Base-by-base conservation (phyloP, 208 protist species). In the Acanthamoeba culbertsoni region DNA sequence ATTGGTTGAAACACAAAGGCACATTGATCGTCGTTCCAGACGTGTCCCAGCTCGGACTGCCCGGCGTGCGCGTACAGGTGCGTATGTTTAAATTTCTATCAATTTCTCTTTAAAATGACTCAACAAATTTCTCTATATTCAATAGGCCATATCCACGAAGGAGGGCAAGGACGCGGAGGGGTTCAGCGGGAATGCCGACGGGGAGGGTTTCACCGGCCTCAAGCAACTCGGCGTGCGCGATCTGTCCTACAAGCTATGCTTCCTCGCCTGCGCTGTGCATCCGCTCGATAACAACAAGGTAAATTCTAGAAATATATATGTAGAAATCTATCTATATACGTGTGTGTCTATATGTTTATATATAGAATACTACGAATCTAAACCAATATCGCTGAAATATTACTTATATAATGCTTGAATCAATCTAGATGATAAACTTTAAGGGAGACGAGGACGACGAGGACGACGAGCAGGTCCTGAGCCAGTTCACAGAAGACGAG, bases 21-120 rank as follows among this genome's bases (percentile, higher is more conserved):
- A 98, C 98, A 55, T 96, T 99, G 31, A 98, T 99, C 71, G 99
- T 99, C n/a, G 97, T 99, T 1, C 99, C 99, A 0, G 99, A 99
- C 94, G 98, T 99, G 10, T 94, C 96, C 12, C 98, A 99, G 92
- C 96, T 99, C 46, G 97, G 31, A 26, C 40, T 57, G 28, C 45
- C 94, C 18, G 91, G 94, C 88, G 89, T 43, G 40, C 35, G 92
- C 14, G 73, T 79, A 43, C 71, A 84, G 53, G 42, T 48, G n/a
- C n/a, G n/a, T n/a, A n/a, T n/a, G n/a, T n/a, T n/a, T n/a, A n/a
- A n/a, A n/a, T n/a, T n/a, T n/a, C n/a, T n/a, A n/a, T n/a, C n/a
- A n/a, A n/a, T n/a, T n/a, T n/a, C n/a, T n/a, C n/a, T n/a, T n/a
- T n/a, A n/a, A n/a, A n/a, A n/a, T n/a, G n/a, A 18, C 31, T 10